A percentile compares a stretch with the other conserved stretches of the same genome.
Conservation (phyloP, 495 filamentous ascomycete species). For the Tuber umbilicatum region DNA sequence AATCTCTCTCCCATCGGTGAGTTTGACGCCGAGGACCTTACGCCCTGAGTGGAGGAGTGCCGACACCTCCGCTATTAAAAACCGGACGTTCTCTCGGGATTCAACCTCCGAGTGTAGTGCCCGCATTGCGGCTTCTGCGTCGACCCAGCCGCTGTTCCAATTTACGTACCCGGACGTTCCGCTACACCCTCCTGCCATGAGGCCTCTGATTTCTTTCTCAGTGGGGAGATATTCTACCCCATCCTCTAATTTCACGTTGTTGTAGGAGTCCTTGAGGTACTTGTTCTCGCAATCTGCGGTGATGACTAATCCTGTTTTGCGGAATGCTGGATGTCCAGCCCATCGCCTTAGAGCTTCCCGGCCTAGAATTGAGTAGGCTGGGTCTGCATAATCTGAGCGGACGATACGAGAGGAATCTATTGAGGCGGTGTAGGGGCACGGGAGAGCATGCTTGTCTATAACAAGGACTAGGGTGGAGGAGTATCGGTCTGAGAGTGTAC, state of each 20-base stretch:
- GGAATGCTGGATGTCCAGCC: conserved; percentile 62
- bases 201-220: conserved; percentile 49
- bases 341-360: conserved; percentile 61
- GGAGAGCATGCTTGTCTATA: conserved; percentile 64
- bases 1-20: conserved; percentile 52
- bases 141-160: conserved; percentile 69
- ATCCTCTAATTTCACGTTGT: conserved; percentile 43
- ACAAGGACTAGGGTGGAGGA: conserved; percentile 55
- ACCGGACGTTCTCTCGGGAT: conserved; percentile 55
- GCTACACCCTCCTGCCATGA: conserved; percentile 48
- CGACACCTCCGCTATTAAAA: conserved; percentile 57
- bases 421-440: conserved; percentile 62
- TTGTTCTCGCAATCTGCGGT: conserved; percentile 51
- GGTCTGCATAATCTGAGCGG: conserved; percentile 71
- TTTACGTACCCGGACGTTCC: conserved; percentile 77
- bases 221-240: conserved; percentile 30
- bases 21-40: conserved; percentile 50
- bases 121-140: conserved; percentile 67
- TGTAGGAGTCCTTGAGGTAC: conserved; percentile 61
- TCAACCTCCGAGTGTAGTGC: conserved; percentile 54
- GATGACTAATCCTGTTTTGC: conserved; percentile 66
- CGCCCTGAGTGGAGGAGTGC: conserved; percentile 47
- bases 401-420: conserved; percentile 74
- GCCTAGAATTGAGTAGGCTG: conserved; percentile 64
- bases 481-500: conserved; percentile 56